Conservation (phyloP, 179 eudicot species). For the Camellia oleifera region DNA sequence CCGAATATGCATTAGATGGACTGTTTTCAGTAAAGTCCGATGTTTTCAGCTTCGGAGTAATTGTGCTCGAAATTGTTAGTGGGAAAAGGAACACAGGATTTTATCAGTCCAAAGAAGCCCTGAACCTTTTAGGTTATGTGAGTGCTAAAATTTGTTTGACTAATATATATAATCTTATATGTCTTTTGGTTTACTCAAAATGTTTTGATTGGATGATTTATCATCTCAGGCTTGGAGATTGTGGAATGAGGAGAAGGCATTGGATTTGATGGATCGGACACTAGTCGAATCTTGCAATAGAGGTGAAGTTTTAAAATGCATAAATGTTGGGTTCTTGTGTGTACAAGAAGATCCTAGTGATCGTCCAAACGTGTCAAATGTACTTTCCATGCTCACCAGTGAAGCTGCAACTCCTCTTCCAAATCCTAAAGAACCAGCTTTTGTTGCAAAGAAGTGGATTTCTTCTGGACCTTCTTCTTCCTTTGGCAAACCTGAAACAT, state of each 20-base stretch:
- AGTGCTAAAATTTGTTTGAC: background rate
- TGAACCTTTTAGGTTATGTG: constrained; percentile 22
- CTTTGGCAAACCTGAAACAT: constrained; percentile 15
- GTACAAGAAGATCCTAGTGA: constrained; percentile 33
- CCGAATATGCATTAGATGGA: constrained; percentile 15
- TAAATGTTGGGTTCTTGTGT: constrained; percentile 25
- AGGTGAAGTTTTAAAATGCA: constrained; percentile 23
- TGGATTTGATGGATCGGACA: constrained; percentile 18
- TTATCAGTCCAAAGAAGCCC: constrained; percentile 1
- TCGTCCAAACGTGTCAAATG: constrained; percentile 28
- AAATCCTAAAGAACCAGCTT: constrained; percentile 30
- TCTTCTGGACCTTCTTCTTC: constrained; percentile 12
- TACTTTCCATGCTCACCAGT: constrained; percentile 23
- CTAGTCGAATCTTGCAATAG: constrained; percentile 9
- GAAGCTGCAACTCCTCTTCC: constrained; percentile 23
- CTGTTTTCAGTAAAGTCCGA: constrained; percentile 3
- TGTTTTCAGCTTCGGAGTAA: constrained; percentile 10
- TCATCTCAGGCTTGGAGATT: constrained; percentile 26
- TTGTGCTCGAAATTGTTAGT: constrained; percentile 17
- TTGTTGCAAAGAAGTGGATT: constrained; percentile 8
- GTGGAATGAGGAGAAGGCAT: constrained; percentile 24
- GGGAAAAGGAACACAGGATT: constrained; percentile 17
- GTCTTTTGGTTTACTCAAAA: background rate
- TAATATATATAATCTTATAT: too few species aligned
- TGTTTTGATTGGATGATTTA: background rate